Percentiles rank a stretch among this genome's conserved stretches.
Evolutionary conservation across 2,329 filamentous ascomycete species (phyloP).

Genomic region (Didymella glomerata): DNA sequence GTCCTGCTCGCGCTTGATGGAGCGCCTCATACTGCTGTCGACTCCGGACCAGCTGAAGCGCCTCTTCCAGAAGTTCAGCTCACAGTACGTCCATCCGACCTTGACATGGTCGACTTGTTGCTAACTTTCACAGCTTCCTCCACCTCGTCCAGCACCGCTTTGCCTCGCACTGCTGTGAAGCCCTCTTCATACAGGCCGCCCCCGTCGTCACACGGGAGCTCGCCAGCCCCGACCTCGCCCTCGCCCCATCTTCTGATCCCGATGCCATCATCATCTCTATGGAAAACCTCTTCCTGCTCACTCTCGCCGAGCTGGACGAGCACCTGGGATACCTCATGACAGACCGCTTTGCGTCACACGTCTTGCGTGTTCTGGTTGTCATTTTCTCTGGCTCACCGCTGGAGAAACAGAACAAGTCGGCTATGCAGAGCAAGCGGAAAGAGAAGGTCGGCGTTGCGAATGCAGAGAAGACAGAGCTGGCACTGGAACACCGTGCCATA

Average conservation of each 20-base stretch:
- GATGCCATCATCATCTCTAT: constrained; percentile 69
- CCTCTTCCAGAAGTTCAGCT: constrained; percentile 83
- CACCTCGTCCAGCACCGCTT: constrained; percentile 94
- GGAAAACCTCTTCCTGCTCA: constrained; percentile 84
- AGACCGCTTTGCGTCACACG: constrained; percentile 89
- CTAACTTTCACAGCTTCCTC: constrained; percentile 66
- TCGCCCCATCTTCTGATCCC: constrained; percentile 56
- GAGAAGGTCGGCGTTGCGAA: constrained; percentile 73
- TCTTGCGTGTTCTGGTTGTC: constrained; percentile 83
- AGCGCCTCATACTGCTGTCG: constrained; percentile 85
- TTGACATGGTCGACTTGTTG: background rate
- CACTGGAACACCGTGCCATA: constrained; percentile 62
- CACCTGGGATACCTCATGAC: constrained; percentile 85
- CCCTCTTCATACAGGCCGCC: constrained; percentile 84
- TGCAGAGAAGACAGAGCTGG: constrained; percentile 55
- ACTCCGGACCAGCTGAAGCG: constrained; percentile 81
- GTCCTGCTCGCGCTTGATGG: constrained; percentile 91
- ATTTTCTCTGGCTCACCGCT: constrained; percentile 85
- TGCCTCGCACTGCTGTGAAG: constrained; percentile 96
- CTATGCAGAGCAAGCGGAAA: constrained; percentile 93
- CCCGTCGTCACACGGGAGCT: constrained; percentile 80
- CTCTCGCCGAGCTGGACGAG: constrained; percentile 86
- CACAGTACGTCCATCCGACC: constrained; percentile 64
- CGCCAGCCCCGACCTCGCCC: constrained; percentile 55
- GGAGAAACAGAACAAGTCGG: constrained; percentile 68